Conservation (phyloP, 2,329 filamentous ascomycete species). For the Knoxdaviesia capensis region DNA sequence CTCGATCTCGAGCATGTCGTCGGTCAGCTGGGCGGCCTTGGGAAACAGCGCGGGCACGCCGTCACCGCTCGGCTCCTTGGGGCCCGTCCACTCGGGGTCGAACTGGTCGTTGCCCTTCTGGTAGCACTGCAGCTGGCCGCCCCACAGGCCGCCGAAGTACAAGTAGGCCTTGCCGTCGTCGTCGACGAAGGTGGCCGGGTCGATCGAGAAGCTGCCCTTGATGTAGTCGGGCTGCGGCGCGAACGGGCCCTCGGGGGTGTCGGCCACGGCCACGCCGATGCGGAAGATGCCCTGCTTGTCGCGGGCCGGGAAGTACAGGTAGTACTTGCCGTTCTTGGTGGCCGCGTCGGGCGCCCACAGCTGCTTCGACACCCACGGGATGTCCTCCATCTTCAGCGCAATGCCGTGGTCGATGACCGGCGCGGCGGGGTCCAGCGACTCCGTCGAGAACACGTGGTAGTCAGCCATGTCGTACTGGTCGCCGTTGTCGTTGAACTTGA, state of each 20-base stretch:
- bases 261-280: conserved; percentile 49
- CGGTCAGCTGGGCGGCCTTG: conserved; percentile 41
- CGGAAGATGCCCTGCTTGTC: conserved; percentile 51
- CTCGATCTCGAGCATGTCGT: conserved; percentile 46
- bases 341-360: conserved; percentile 68
- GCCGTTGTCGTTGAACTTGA: conserved; percentile 63
- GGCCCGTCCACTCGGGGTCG: conserved; percentile 29
- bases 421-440: conserved; percentile 28
- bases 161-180: conserved; percentile 17
- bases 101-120: conserved; percentile 30
- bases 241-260: conserved; percentile 51
- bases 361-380: conserved; percentile 63
- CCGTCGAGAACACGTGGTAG: conserved; percentile 55
- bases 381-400: conserved; percentile 40
- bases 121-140: conserved; percentile 65
- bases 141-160: conserved; percentile 68
- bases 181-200: conserved; percentile 58
- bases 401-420: conserved; percentile 54
- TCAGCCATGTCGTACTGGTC: conserved; percentile 73
- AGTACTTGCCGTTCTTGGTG: conserved; percentile 45
- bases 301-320: conserved; percentile 58
- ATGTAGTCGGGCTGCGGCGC: conserved; percentile 43
- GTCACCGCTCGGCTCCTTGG: conserved; percentile 36
- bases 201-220: conserved; percentile 52
- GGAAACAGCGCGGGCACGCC: conserved; percentile 40